phyloP scores from a whole-genome alignment of 306 rosid species.

The Glycine soja region DNA sequence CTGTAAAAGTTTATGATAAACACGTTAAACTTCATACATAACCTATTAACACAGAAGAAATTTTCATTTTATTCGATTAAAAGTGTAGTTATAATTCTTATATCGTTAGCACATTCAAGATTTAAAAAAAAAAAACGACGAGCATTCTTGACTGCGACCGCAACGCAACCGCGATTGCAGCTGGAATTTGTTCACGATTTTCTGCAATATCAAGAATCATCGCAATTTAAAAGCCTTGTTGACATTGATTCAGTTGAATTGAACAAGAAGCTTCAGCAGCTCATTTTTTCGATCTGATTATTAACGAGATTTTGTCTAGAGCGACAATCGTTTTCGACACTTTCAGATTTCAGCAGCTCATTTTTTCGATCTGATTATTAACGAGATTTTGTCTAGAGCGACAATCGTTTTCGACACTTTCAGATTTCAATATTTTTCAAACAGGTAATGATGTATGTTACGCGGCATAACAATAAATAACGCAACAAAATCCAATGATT shows the following conservation, averaged over 20 bases:
- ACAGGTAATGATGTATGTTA: not conserved
- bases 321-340: not conserved
- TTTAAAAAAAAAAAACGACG: not conserved
- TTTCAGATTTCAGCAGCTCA: not conserved
- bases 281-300: not conserved
- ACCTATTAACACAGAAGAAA: not conserved
- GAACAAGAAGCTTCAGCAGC: not conserved
- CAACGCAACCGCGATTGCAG: no score
- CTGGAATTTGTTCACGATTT: no score
- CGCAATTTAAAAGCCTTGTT: no score
- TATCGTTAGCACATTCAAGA: not conserved
- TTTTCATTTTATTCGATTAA: not conserved
- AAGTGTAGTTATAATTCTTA: not conserved
- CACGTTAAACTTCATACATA: not conserved
- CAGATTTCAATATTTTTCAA: not conserved
- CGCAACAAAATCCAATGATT: not conserved
- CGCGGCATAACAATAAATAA: not conserved
- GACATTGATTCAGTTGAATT: not conserved
- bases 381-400: no score
- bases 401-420: not conserved
- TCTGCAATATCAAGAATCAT: no score
- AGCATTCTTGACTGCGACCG: no score
- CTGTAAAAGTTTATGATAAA: not conserved
- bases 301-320: no score
- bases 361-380: not conserved